phyloP scores from a whole-genome alignment of 2,329 filamentous ascomycete genomes.

The Colletotrichum cordylinicola region DNA sequence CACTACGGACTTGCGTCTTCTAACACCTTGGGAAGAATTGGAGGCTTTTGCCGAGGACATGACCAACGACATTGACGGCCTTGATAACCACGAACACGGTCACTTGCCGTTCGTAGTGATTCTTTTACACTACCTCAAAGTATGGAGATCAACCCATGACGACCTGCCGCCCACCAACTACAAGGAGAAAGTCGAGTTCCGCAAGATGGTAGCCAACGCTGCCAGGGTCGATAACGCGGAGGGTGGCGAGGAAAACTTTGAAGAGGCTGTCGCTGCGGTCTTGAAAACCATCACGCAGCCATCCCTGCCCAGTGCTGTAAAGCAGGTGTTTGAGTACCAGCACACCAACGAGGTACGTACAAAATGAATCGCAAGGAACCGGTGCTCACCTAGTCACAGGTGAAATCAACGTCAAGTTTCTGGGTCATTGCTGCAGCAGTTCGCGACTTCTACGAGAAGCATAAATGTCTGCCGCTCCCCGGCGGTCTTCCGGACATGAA shows the following conservation, averaged over 20 bases:
- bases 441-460: slow-evolving; percentile 74
- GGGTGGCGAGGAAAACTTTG: slow-evolving; percentile 95
- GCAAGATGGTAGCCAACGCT: slow-evolving; percentile 69
- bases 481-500: slow-evolving; percentile 98
- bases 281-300: slow-evolving; percentile 82
- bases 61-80: slow-evolving; percentile 70
- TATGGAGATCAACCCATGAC: slow-evolving; percentile 77
- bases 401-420: slow-evolving; percentile 67
- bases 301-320: slow-evolving; percentile 71
- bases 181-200: slow-evolving; percentile 86
- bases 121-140: slow-evolving; percentile 79
- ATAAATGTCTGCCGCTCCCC: slow-evolving; percentile 79
- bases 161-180: slow-evolving; percentile 76
- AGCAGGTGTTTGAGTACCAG: slow-evolving; percentile 78
- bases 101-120: slow-evolving; percentile 89
- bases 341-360: slow-evolving; percentile 57
- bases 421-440: slow-evolving; percentile 90
- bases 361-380: slow-evolving; percentile 32
- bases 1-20: slow-evolving; percentile 82
- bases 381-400: slow-evolving; percentile 32
- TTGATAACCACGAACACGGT: slow-evolving; percentile 84
- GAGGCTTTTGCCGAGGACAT: slow-evolving; percentile 68
- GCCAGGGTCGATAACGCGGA: slow-evolving; percentile 77
- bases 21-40: slow-evolving; percentile 87
- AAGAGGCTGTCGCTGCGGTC: slow-evolving; percentile 87